Conservation (phyloP, 768 basidiomycete genomes). For the Pisolithus sp. region DNA sequence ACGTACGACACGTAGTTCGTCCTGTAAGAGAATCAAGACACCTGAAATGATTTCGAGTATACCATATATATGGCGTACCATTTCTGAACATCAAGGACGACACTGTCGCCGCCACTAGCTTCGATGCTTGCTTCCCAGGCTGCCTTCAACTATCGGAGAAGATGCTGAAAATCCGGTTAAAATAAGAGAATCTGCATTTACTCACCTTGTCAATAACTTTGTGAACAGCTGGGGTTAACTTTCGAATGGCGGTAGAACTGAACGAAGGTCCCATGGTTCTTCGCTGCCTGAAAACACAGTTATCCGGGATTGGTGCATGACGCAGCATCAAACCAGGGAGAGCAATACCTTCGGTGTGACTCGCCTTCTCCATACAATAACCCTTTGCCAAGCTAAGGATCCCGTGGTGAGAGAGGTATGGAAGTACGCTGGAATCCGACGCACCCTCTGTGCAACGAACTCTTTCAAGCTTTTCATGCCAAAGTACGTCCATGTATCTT, state of each 20-base stretch:
- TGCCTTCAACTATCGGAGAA: constrained; percentile 17
- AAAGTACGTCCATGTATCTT: constrained; percentile 42
- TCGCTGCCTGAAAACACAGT: constrained; percentile 14
- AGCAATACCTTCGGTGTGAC: background rate
- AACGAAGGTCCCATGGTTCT: constrained; percentile 22
- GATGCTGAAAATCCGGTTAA: constrained; percentile 3
- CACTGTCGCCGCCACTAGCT: constrained; percentile 4
- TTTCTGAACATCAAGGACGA: constrained; percentile 29
- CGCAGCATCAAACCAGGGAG: background rate
- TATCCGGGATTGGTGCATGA: background rate
- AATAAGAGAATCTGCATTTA: background rate
- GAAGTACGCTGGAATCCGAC: background rate
- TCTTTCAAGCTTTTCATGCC: constrained; percentile 28
- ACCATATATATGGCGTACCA: constrained; percentile 10
- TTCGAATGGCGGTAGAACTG: constrained; percentile 19
- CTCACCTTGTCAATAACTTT: constrained; percentile 23
- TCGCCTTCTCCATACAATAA: background rate
- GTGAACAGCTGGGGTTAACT: constrained; percentile 16
- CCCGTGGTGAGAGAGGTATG: constrained; percentile 6
- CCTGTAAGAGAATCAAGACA: constrained; percentile 1
- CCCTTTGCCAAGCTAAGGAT: constrained; percentile 12
- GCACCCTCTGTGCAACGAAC: constrained; percentile 31
- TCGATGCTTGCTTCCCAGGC: constrained; percentile 21
- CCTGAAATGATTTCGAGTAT: background rate
- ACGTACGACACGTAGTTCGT: constrained; percentile 24